phyloP scores from a whole-genome alignment of 2,329 filamentous ascomycete species.

The Ascochyta pisi region DNA sequence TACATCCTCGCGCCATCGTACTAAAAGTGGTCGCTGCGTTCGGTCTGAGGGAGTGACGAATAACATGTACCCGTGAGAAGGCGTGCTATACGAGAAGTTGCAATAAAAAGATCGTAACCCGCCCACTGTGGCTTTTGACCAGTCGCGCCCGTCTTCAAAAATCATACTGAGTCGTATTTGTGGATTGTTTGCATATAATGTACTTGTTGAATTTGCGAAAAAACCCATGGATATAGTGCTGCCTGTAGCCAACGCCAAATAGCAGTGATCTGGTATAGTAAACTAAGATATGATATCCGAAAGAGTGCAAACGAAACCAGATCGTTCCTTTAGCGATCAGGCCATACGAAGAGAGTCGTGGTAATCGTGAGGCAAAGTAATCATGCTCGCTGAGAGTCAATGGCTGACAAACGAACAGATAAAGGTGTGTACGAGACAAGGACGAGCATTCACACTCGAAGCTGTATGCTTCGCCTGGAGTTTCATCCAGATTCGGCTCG shows the following conservation, averaged over 20 bases:
- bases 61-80: not conserved
- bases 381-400: slow-evolving; percentile 13
- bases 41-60: slow-evolving; percentile 8
- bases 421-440: not conserved
- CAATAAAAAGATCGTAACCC: slow-evolving; percentile 4
- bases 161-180: not conserved
- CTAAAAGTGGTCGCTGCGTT: slow-evolving; percentile 14
- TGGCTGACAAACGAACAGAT: slow-evolving; percentile 11
- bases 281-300: slow-evolving; percentile 13
- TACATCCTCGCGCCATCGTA: slow-evolving; percentile 9
- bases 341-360: slow-evolving; percentile 11
- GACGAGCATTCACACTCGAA: not conserved
- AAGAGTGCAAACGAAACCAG: slow-evolving; percentile 1
- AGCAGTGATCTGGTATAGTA: slow-evolving; percentile 23
- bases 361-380: slow-evolving; percentile 14
- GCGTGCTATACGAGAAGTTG: slow-evolving; percentile 11
- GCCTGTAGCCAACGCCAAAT: slow-evolving; percentile 24
- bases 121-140: not conserved
- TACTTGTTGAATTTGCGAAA: slow-evolving; percentile 11
- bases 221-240: slow-evolving; percentile 30
- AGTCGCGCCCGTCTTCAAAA: not conserved
- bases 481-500: not conserved
- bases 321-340: not conserved
- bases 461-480: not conserved
- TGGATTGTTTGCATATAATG: not conserved